Conservation (phyloP, 2,329 filamentous ascomycete genomes). For the Peltaster fructicola region DNA sequence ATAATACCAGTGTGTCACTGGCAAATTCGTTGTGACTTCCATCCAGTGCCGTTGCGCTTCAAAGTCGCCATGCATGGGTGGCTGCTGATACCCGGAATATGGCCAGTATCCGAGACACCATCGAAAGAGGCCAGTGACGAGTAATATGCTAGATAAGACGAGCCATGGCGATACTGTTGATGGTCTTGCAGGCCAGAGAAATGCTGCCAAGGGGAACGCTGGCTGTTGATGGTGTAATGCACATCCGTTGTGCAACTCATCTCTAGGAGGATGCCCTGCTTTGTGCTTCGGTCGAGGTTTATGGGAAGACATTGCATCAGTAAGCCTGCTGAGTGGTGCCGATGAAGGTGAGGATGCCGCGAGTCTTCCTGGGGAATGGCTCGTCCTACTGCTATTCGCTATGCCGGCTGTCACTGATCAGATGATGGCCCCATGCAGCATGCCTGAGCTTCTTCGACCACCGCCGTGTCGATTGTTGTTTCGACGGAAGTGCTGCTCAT, state of each 20-base stretch:
- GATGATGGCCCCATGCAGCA: no score
- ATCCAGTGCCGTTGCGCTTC: conserved; percentile 98
- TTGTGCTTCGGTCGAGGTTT: conserved; percentile 25
- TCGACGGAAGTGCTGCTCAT: no score
- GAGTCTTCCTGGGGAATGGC: no score
- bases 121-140: conserved; percentile 77
- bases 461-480: no score
- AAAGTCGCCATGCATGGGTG: conserved; percentile 91
- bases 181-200: conserved; percentile 79
- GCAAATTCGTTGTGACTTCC: conserved; percentile 81
- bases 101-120: conserved; percentile 90
- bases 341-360: no score
- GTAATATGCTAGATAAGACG: conserved; percentile 68
- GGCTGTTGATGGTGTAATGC: conserved; percentile 37
- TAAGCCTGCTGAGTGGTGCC: no score
- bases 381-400: no score
- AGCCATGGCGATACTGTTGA: conserved; percentile 74
- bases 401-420: no score
- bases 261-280: conserved; percentile 21
- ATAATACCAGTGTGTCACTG: conserved; percentile 92
- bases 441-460: no score
- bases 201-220: conserved; percentile 79
- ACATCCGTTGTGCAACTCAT: no score
- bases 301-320: no score
- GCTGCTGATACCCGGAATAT: conserved; percentile 72